phyloP scores from a whole-genome alignment of 257 asterid species.

The Apocynum venetum region DNA sequence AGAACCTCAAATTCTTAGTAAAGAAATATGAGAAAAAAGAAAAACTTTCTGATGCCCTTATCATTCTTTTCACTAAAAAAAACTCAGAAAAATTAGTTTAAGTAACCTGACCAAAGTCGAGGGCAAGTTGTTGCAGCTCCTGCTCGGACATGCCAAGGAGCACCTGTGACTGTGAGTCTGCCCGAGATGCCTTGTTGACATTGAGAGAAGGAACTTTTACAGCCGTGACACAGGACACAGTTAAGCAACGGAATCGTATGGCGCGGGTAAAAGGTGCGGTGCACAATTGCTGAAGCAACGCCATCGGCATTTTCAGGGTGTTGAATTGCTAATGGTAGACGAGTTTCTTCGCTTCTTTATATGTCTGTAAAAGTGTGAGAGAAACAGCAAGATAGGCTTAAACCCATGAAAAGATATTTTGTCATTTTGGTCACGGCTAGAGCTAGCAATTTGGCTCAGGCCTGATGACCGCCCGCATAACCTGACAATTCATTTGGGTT shows the following conservation, averaged over 20 bases:
- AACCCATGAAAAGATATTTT: not conserved
- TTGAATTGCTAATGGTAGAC: not conserved
- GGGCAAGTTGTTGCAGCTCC: conserved; percentile 71
- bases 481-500: too few relatives aligned
- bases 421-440: too few relatives aligned
- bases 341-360: not conserved
- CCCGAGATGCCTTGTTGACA: conserved; percentile 22
- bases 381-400: not conserved
- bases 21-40: not conserved
- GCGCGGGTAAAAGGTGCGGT: conserved; percentile 43
- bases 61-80: not conserved
- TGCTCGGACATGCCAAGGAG: conserved; percentile 82
- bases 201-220: conserved; percentile 34
- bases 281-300: conserved; percentile 43
- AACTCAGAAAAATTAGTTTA: not conserved
- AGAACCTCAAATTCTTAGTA: not conserved
- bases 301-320: conserved; percentile 28
- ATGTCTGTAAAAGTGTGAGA: not conserved
- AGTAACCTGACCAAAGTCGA: conserved; percentile 65
- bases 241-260: conserved; percentile 38
- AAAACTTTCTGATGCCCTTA: not conserved
- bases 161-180: conserved; percentile 41
- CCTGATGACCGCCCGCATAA: too few relatives aligned
- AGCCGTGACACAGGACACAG: conserved; percentile 30
- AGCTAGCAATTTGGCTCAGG: too few relatives aligned